Percentiles rank a stretch among this genome's conserved stretches.
These are phyloP conservation scores for Trichoderma gracile DNA, from an alignment of 2,329 filamentous ascomycete genomes.

Conservation along the genomic window DNA sequence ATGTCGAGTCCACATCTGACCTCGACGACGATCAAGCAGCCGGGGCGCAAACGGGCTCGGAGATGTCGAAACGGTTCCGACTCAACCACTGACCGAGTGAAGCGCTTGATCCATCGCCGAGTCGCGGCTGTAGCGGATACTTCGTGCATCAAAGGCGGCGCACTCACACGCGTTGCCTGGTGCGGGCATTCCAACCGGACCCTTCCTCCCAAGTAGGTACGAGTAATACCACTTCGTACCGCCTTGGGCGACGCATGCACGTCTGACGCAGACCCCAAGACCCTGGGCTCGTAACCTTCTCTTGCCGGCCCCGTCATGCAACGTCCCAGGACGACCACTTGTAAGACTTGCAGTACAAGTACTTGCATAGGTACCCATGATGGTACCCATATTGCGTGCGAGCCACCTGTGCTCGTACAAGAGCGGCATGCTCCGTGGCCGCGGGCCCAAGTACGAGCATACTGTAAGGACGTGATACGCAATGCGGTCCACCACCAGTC, in stretches of 20 bases:
- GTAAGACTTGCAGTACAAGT: neutral
- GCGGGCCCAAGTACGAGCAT: neutral
- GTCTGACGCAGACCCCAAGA: conserved; percentile 14
- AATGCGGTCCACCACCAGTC: conserved; percentile 6
- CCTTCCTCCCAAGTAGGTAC: neutral
- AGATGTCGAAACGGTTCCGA: neutral
- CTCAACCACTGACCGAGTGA: neutral
- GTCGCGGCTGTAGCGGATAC: conserved; percentile 17
- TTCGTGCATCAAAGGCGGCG: conserved; percentile 2
- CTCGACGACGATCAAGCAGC: neutral
- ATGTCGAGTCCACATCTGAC: conserved; percentile 4
- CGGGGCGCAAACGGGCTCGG: neutral
- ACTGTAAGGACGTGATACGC: neutral
- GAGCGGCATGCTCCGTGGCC: neutral
- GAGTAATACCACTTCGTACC: neutral
- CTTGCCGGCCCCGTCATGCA: conserved; percentile 15
- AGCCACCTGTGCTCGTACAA: neutral
- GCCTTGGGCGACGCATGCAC: conserved; percentile 19
- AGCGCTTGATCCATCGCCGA: neutral
- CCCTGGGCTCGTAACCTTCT: conserved; percentile 22
- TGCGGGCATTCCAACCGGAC: conserved; percentile 8
- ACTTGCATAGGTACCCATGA: neutral
- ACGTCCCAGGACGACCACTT: conserved; percentile 14
- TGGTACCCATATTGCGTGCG: too few relatives aligned
- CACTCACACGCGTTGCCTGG: neutral